Percentiles rank a stretch among this genome's conserved stretches.
phyloP scores from a whole-genome alignment of 345 rosid genomes.

The Toxicodendron radicans region DNA sequence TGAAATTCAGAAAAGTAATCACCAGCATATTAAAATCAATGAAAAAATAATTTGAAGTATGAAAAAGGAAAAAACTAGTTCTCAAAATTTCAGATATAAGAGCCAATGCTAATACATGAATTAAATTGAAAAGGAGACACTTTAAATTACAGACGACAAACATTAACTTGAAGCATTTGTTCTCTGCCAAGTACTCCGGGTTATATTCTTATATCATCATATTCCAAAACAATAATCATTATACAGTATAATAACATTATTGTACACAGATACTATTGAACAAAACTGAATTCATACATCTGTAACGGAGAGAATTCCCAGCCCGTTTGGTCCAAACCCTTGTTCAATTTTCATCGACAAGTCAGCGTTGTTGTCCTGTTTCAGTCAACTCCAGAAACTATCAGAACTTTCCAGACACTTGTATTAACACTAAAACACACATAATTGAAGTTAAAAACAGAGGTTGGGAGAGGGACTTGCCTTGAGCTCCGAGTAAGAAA shows the following conservation, averaged over 20 bases:
- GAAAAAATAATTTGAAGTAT: not conserved
- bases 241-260: not conserved
- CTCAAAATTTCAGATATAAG: not conserved
- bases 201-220: not conserved
- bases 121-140: not conserved
- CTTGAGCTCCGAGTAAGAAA: constrained; percentile 75
- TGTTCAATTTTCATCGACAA: constrained; percentile 70
- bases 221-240: not conserved
- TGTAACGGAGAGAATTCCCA: constrained; percentile 74
- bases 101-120: not conserved
- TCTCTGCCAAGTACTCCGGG: not conserved
- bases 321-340: constrained; percentile 86
- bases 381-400: constrained; percentile 15
- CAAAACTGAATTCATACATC: constrained; percentile 38
- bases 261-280: not conserved
- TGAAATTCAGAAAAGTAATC: constrained; percentile 16
- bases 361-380: constrained; percentile 60
- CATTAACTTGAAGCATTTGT: not conserved
- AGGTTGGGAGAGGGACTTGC: constrained; percentile 25
- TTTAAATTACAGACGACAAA: not conserved
- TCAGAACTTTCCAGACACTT: not conserved
- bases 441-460: not conserved
- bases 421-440: too few species aligned
- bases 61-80: not conserved
- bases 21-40: not conserved